A percentile compares a stretch with the other conserved stretches of the same genome.
These are phyloP conservation scores for Catenaria anguillulae DNA, from an alignment of 371 early-diverging fungal genomes.

Conservation along the genomic window DNA sequence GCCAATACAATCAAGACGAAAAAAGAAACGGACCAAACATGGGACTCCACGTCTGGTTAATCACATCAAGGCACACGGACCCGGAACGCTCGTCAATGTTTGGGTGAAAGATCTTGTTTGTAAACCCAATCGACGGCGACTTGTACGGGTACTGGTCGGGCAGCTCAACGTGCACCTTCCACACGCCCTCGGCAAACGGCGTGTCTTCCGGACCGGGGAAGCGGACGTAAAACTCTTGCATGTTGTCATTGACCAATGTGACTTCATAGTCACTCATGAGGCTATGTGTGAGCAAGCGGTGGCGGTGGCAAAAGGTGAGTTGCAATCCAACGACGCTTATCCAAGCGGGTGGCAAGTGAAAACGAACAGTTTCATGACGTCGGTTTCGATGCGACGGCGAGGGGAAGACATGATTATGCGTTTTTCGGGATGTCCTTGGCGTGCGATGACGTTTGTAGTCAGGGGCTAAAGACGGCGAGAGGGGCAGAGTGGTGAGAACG, in stretches of 20 bases:
- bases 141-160: constrained; percentile 99
- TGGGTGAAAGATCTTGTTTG: constrained; percentile 98
- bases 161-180: constrained; percentile 95
- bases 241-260: constrained; percentile 92
- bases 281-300: too few relatives aligned
- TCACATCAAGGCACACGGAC: constrained; percentile 97
- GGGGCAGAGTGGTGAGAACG: too few relatives aligned
- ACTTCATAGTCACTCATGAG: constrained; percentile 97
- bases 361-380: constrained; percentile 92
- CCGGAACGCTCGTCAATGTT: constrained; percentile 99
- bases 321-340: neutral
- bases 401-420: constrained; percentile 79
- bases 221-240: constrained; percentile 93
- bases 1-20: too few relatives aligned
- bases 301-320: neutral
- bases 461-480: too few relatives aligned
- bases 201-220: constrained; percentile 92
- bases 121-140: constrained; percentile 98
- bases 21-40: constrained; percentile 73
- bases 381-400: constrained; percentile 88
- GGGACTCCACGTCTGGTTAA: constrained; percentile 99
- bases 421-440: too few relatives aligned
- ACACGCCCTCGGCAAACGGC: constrained; percentile 85
- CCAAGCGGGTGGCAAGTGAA: neutral
- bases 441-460: too few relatives aligned